These are phyloP conservation scores for Jamesozyma spencerorum DNA, from an alignment of 805 yeast genomes.

Conservation along the genomic window DNA sequence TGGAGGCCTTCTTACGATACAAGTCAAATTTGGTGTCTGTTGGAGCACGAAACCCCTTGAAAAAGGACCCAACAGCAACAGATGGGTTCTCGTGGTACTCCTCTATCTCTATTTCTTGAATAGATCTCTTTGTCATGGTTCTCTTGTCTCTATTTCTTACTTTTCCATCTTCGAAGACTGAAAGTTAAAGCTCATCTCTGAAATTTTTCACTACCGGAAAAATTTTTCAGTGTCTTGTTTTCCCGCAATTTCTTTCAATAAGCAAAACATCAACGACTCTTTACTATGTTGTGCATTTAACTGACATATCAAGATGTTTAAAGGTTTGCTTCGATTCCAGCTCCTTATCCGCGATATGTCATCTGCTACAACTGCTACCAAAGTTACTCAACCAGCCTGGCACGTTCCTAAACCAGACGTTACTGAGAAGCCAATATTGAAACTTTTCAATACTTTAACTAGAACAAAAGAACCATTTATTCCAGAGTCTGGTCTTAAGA, in stretches of 20 bases:
- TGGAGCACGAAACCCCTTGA: conserved; percentile 67
- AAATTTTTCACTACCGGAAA: background rate
- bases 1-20: conserved; percentile 36
- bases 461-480: conserved; percentile 67
- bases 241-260: background rate
- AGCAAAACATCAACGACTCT: background rate
- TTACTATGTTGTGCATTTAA: background rate
- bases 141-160: too few relatives aligned
- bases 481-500: conserved; percentile 50
- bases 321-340: too few relatives aligned
- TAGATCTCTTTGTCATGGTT: conserved; percentile 8
- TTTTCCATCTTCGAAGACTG: too few relatives aligned
- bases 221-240: too few relatives aligned
- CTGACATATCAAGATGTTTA: background rate
- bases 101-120: conserved; percentile 20
- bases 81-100: conserved; percentile 39
- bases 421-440: conserved; percentile 37
- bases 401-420: conserved; percentile 29
- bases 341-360: conserved; percentile 3
- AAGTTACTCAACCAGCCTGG: conserved; percentile 47
- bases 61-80: conserved; percentile 59
- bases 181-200: background rate
- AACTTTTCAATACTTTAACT: conserved; percentile 76
- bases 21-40: conserved; percentile 51
- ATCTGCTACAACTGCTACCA: conserved; percentile 11